Evolutionary conservation across 2,329 filamentous ascomycete species (phyloP).

Genomic region (Colletotrichum scovillei): DNA sequence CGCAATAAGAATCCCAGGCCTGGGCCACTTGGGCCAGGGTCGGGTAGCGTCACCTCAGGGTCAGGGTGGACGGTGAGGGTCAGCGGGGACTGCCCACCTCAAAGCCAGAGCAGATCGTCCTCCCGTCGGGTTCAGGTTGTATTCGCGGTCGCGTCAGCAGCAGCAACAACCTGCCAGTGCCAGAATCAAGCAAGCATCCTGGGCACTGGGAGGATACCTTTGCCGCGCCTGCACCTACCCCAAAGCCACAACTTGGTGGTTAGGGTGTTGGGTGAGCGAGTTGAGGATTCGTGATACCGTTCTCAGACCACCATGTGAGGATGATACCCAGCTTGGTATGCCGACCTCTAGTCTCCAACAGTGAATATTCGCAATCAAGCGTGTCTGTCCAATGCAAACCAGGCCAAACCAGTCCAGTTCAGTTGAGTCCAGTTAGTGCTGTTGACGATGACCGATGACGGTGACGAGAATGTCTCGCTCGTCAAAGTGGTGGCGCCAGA

Average conservation of each 20-base stretch:
- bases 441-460: background rate
- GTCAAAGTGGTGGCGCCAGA: background rate
- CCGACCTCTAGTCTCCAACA: background rate
- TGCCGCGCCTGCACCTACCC: background rate
- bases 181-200: background rate
- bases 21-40: conserved; percentile 29
- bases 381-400: background rate
- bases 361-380: background rate
- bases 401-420: conserved; percentile 3
- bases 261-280: no score
- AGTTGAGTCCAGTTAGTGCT: background rate
- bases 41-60: background rate
- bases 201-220: background rate
- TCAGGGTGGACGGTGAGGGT: conserved; percentile 8
- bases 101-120: background rate
- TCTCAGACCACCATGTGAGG: no score
- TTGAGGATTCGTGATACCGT: background rate
- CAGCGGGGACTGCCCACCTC: conserved; percentile 9
- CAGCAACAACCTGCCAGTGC: background rate
- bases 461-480: background rate
- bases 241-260: background rate
- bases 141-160: background rate
- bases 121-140: background rate
- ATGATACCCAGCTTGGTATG: background rate
- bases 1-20: conserved; percentile 3